Percentiles rank a stretch among this genome's conserved stretches.
Evolutionary conservation across 2,329 filamentous ascomycete species (phyloP).

Genomic region (Hymenoscyphus salicellus): DNA sequence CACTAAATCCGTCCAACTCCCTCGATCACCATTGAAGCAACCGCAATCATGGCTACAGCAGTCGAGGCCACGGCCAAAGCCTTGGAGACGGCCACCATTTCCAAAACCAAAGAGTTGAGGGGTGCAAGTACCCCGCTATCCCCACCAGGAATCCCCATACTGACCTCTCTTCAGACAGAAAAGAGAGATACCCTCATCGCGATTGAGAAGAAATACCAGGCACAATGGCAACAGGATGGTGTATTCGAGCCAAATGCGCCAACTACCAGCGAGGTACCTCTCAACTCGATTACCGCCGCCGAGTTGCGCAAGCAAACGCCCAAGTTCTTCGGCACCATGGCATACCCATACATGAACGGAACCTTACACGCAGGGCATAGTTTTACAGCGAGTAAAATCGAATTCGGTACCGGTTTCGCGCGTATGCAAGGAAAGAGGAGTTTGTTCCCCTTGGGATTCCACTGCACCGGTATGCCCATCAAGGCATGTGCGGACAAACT

Average conservation of each 20-base stretch:
- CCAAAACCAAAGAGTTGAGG: slow-evolving; percentile 61
- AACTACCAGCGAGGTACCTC: slow-evolving; percentile 70
- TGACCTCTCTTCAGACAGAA: slow-evolving; percentile 60
- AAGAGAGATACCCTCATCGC: slow-evolving; percentile 80
- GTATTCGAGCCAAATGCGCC: slow-evolving; percentile 88
- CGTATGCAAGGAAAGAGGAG: slow-evolving; percentile 86
- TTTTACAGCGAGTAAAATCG: slow-evolving; percentile 89
- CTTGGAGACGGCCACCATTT: slow-evolving; percentile 31
- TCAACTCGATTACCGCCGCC: slow-evolving; percentile 67
- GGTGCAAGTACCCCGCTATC: slow-evolving; percentile 43
- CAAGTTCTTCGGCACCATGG: slow-evolving; percentile 86
- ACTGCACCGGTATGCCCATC: slow-evolving; percentile 97
- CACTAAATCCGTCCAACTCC: background rate
- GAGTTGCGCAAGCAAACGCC: slow-evolving; percentile 78
- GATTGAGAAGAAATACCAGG: slow-evolving; percentile 89
- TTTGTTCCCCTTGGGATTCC: slow-evolving; percentile 89
- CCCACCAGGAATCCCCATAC: slow-evolving; percentile 21
- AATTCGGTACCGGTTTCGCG: slow-evolving; percentile 83
- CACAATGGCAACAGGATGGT: slow-evolving; percentile 71
- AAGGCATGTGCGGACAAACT: slow-evolving; percentile 97
- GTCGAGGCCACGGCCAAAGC: slow-evolving; percentile 40
- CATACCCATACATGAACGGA: slow-evolving; percentile 82
- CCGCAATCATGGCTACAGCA: background rate
- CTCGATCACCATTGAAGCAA: background rate
- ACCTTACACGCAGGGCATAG: slow-evolving; percentile 86